These are phyloP conservation scores for Penicillium aurantiogriseum DNA, from an alignment of 2,329 filamentous ascomycete genomes.

Conservation along the genomic window DNA sequence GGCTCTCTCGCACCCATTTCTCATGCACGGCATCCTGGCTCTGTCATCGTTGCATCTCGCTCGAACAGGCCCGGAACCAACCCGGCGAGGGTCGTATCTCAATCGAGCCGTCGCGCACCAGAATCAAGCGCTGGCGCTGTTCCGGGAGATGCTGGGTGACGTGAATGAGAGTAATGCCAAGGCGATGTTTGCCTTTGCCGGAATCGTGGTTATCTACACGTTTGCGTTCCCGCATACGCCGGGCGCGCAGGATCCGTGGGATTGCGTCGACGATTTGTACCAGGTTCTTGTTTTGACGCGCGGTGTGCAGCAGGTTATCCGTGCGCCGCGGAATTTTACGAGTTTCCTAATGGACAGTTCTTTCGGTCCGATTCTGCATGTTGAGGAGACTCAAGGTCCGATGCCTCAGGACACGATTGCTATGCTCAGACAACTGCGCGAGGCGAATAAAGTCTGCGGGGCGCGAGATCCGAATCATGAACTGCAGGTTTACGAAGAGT, in stretches of 20 bases:
- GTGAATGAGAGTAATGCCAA: slow-evolving; percentile 40
- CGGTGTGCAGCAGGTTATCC: slow-evolving; percentile 37
- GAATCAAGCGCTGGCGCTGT: slow-evolving; percentile 35
- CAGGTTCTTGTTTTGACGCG: slow-evolving; percentile 36
- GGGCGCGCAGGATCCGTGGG: slow-evolving; percentile 27
- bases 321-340: slow-evolving; percentile 21
- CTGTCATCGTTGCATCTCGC: slow-evolving; percentile 37
- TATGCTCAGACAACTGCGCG: slow-evolving; percentile 25
- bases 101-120: slow-evolving; percentile 39
- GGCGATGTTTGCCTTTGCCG: slow-evolving; percentile 41
- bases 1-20: slow-evolving; percentile 34
- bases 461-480: slow-evolving; percentile 24
- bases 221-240: slow-evolving; percentile 37
- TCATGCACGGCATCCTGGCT: slow-evolving; percentile 40
- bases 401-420: slow-evolving; percentile 23
- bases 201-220: slow-evolving; percentile 39
- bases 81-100: slow-evolving; percentile 30
- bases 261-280: slow-evolving; percentile 34
- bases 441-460: slow-evolving; percentile 28
- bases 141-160: slow-evolving; percentile 32
- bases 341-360: slow-evolving; percentile 25
- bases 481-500: slow-evolving; percentile 20
- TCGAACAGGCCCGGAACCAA: slow-evolving; percentile 27
- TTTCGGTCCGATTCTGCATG: slow-evolving; percentile 30
- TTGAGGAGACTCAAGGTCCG: slow-evolving; percentile 22